phyloP scores from a whole-genome alignment of 495 filamentous ascomycete genomes.

The Gamarada debralockiae region DNA sequence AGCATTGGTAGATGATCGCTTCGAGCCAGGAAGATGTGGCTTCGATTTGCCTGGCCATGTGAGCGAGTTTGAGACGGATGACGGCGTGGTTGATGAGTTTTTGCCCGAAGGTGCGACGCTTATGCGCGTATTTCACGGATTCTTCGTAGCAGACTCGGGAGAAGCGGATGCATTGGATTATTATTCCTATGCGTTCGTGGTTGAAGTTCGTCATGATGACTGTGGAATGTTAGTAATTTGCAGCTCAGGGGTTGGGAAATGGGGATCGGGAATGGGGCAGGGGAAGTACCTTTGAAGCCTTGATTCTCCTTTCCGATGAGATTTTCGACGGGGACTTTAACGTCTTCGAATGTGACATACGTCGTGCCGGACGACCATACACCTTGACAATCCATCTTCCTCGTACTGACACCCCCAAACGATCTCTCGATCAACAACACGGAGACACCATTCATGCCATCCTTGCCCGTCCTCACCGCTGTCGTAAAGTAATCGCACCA shows the following conservation, averaged over 20 bases:
- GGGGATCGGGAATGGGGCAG: slow-evolving; percentile 3
- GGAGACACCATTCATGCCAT: slow-evolving; percentile 87
- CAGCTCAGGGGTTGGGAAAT: neutral
- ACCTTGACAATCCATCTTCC: slow-evolving; percentile 97
- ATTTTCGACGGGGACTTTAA: slow-evolving; percentile 98
- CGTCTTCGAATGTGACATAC: slow-evolving; percentile 96
- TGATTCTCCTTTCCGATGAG: slow-evolving; percentile 96
- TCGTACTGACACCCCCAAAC: slow-evolving; percentile 72
- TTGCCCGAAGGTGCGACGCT: slow-evolving; percentile 94
- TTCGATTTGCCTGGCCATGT: slow-evolving; percentile 98
- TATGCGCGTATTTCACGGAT: slow-evolving; percentile 92
- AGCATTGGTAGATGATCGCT: slow-evolving; percentile 88
- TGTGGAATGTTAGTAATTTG: slow-evolving; percentile 18
- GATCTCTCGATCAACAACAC: slow-evolving; percentile 76
- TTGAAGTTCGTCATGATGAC: slow-evolving; percentile 99
- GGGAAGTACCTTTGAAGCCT: slow-evolving; percentile 71
- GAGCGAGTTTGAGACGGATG: slow-evolving; percentile 93
- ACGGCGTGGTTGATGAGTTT: slow-evolving; percentile 94
- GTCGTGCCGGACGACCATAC: slow-evolving; percentile 94
- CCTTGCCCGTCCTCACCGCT: slow-evolving; percentile 81
- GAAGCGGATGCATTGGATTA: slow-evolving; percentile 96
- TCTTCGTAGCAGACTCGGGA: slow-evolving; percentile 97
- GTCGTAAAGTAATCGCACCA: slow-evolving; percentile 98
- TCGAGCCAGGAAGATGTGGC: slow-evolving; percentile 97
- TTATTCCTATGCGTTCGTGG: slow-evolving; percentile 97